Conservation (phyloP, 768 basidiomycete genomes). For the Tulasnella sp. region DNA sequence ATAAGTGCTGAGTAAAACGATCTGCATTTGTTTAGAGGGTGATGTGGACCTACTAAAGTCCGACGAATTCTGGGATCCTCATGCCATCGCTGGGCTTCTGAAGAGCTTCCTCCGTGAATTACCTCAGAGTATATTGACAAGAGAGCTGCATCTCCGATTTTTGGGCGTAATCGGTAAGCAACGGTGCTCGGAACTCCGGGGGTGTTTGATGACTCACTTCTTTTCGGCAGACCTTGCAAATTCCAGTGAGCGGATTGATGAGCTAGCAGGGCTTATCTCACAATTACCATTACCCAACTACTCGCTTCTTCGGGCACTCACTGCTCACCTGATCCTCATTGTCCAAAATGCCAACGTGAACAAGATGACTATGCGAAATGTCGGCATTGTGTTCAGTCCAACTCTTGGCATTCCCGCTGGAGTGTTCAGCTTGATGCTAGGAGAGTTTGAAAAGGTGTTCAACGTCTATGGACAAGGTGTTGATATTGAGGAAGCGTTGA, state of each 20-base stretch:
- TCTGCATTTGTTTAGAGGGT: constrained; percentile 48
- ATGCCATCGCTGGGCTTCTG: constrained; percentile 89
- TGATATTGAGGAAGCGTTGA: constrained; percentile 28
- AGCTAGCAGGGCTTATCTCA: constrained; percentile 75
- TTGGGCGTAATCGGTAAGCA: constrained; percentile 84
- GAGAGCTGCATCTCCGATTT: constrained; percentile 83
- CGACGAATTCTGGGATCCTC: constrained; percentile 94
- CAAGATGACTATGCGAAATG: constrained; percentile 99
- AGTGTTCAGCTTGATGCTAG: constrained; percentile 87
- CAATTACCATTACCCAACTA: constrained; percentile 86
- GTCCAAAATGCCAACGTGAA: constrained; percentile 81
- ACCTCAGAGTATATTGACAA: constrained; percentile 82
- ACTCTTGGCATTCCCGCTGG: constrained; percentile 97
- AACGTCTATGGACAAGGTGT: constrained; percentile 44
- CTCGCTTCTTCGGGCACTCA: constrained; percentile 82
- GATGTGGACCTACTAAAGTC: constrained; percentile 79
- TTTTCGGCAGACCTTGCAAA: constrained; percentile 63
- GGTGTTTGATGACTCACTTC: neutral
- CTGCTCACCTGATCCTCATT: constrained; percentile 87
- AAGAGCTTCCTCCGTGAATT: constrained; percentile 90
- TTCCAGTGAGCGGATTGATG: constrained; percentile 73
- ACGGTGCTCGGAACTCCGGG: neutral
- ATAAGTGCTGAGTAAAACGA: neutral
- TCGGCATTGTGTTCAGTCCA: constrained; percentile 96
- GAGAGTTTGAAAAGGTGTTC: constrained; percentile 87